phyloP scores from a whole-genome alignment of 75 land plant genomes.

The Chamaecyparis obtusa region DNA sequence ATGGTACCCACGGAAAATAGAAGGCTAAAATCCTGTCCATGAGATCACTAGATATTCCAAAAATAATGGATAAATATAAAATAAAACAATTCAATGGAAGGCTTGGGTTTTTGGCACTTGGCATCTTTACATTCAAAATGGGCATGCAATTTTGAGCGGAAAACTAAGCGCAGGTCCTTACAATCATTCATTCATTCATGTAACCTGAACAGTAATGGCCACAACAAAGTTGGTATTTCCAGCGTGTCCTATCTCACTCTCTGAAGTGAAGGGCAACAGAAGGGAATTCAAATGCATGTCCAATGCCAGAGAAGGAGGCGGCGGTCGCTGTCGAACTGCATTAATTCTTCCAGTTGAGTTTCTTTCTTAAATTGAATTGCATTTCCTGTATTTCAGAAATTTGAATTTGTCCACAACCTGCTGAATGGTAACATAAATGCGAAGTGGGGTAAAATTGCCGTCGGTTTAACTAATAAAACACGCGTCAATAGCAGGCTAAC shows the following conservation, averaged over 20 bases:
- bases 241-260: not conserved
- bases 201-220: not conserved
- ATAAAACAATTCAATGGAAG: too few relatives aligned
- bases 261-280: conserved; percentile 4
- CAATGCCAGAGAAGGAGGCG: not conserved
- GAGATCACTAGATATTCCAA: too few relatives aligned
- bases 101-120: too few relatives aligned
- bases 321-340: not conserved
- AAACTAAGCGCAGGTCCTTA: too few relatives aligned
- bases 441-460: not conserved
- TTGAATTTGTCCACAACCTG: not conserved
- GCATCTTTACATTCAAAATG: too few relatives aligned
- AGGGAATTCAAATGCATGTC: conserved; percentile 2
- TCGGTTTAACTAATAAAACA: not conserved
- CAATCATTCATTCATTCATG: too few relatives aligned
- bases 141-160: not conserved
- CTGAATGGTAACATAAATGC: too few relatives aligned
- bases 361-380: not conserved
- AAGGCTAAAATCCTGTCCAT: too few relatives aligned
- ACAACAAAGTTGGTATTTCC: not conserved
- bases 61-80: too few relatives aligned
- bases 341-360: conserved; percentile 20
- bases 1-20: too few relatives aligned
- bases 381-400: not conserved
- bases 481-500: not conserved